phyloP scores from a whole-genome alignment of 2,329 filamentous ascomycete genomes.

The Oidium heveae region DNA sequence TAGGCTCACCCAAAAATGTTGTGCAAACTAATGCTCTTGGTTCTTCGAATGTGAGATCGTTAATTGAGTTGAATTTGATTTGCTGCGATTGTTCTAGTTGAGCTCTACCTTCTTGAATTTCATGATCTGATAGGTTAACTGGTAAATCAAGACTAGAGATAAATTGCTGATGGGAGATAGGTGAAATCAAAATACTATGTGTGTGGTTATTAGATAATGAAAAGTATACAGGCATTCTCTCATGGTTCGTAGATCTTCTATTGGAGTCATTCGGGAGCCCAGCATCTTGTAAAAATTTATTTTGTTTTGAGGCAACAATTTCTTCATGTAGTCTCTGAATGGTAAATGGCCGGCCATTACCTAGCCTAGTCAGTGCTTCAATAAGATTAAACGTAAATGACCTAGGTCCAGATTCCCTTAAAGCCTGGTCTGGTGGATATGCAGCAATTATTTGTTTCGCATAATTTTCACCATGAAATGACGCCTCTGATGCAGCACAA shows the following conservation, averaged over 20 bases:
- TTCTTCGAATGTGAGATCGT: slow-evolving; percentile 35
- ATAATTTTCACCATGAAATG: slow-evolving; percentile 25
- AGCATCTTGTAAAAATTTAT: slow-evolving; percentile 18
- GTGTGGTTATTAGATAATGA: slow-evolving; percentile 27
- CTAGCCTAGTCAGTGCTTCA: slow-evolving; percentile 28
- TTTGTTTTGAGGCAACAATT: slow-evolving; percentile 15
- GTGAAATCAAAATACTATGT: slow-evolving; percentile 25
- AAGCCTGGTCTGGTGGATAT: slow-evolving; percentile 25
- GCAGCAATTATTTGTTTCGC: slow-evolving; percentile 38
- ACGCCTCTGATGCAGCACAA: slow-evolving; percentile 28
- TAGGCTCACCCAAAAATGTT: slow-evolving; percentile 39
- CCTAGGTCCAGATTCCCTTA: slow-evolving; percentile 20
- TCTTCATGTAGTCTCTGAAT: slow-evolving; percentile 32
- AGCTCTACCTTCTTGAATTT: slow-evolving; percentile 5
- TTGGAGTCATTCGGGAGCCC: slow-evolving; percentile 22
- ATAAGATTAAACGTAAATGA: slow-evolving; percentile 33
- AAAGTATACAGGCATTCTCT: slow-evolving; percentile 25
- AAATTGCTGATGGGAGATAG: slow-evolving; percentile 7
- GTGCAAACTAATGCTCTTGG: slow-evolving; percentile 39
- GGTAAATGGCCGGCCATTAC: slow-evolving; percentile 27
- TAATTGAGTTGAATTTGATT: slow-evolving; percentile 10
- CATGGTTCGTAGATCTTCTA: slow-evolving; percentile 12
- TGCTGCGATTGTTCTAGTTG: slow-evolving; percentile 7
- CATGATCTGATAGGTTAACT: slow-evolving; percentile 9
- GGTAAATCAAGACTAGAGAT: slow-evolving; percentile 15